Conservation (phyloP, 352 stramenopile species). For the Globisporangium paddicum region DNA sequence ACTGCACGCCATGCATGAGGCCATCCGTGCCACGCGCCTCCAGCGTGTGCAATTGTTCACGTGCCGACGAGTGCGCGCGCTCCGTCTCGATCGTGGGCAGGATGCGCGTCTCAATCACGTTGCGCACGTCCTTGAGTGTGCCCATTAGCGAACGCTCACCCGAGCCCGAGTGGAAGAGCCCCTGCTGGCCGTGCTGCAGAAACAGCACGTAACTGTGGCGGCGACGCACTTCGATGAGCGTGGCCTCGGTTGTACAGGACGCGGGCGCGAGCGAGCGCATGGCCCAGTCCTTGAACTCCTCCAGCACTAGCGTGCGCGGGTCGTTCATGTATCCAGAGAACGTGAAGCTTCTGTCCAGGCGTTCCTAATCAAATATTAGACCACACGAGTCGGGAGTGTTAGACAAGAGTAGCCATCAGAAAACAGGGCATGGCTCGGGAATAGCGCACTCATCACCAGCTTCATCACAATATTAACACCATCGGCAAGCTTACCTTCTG, state of each 20-base stretch:
- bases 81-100: constrained; percentile 80
- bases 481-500: constrained; percentile 30
- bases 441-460: neutral
- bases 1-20: constrained; percentile 85
- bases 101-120: constrained; percentile 71
- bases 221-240: constrained; percentile 67
- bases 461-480: neutral
- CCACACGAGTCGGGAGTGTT: neutral
- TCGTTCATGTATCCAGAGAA: constrained; percentile 84
- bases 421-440: neutral
- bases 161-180: constrained; percentile 69
- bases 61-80: constrained; percentile 72
- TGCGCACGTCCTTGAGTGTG: constrained; percentile 79
- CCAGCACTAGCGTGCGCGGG: constrained; percentile 70
- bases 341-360: constrained; percentile 67
- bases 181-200: constrained; percentile 78
- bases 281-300: constrained; percentile 85
- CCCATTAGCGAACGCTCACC: constrained; percentile 72
- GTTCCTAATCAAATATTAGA: constrained; percentile 31
- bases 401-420: neutral
- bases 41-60: constrained; percentile 74
- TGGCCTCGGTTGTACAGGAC: constrained; percentile 73
- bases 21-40: constrained; percentile 74
- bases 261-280: constrained; percentile 74
- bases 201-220: constrained; percentile 72